A percentile compares a stretch with the other conserved stretches of the same genome.
Evolutionary conservation across 1,139 yeast genomes (phyloP).

Genomic region (Dujonia santamariae): DNA sequence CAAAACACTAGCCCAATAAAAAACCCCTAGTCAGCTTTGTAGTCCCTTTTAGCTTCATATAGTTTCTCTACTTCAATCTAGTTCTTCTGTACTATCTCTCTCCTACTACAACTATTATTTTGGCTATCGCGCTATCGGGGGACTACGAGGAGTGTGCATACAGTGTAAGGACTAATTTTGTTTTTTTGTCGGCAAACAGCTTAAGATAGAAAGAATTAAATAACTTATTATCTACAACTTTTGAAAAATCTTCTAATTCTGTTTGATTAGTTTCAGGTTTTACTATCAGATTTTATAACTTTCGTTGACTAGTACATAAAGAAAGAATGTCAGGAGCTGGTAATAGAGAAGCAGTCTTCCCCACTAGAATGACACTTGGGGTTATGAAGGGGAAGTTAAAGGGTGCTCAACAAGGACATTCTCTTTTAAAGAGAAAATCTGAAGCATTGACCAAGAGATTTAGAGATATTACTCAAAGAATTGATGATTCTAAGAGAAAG

Average conservation of each 20-base stretch:
- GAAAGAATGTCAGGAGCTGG: slow-evolving; percentile 47
- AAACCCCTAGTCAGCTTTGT: too few species aligned
- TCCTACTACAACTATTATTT: too few species aligned
- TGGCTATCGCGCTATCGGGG: too few species aligned
- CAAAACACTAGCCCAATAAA: too few species aligned
- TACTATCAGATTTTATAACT: too few species aligned
- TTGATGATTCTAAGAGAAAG: slow-evolving; percentile 93
- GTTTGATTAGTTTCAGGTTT: too few species aligned
- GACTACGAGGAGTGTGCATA: too few species aligned
- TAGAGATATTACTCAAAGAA: slow-evolving; percentile 90
- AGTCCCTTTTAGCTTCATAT: too few species aligned
- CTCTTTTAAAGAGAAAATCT: slow-evolving; percentile 87
- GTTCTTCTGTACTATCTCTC: too few species aligned
- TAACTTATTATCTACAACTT: neutral
- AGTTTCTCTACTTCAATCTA: too few species aligned
- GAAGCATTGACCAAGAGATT: slow-evolving; percentile 96
- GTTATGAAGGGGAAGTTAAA: slow-evolving; percentile 92
- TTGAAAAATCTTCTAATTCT: neutral
- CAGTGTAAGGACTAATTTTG: too few species aligned
- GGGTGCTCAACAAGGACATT: slow-evolving; percentile 97
- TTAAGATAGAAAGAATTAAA: neutral
- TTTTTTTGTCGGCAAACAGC: neutral
- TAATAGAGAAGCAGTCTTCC: slow-evolving; percentile 82
- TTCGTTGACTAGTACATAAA: too few species aligned
- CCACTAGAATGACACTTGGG: slow-evolving; percentile 96